Conservation (phyloP, 176 grass and related monocot genomes). For the Paspalum vaginatum region DNA sequence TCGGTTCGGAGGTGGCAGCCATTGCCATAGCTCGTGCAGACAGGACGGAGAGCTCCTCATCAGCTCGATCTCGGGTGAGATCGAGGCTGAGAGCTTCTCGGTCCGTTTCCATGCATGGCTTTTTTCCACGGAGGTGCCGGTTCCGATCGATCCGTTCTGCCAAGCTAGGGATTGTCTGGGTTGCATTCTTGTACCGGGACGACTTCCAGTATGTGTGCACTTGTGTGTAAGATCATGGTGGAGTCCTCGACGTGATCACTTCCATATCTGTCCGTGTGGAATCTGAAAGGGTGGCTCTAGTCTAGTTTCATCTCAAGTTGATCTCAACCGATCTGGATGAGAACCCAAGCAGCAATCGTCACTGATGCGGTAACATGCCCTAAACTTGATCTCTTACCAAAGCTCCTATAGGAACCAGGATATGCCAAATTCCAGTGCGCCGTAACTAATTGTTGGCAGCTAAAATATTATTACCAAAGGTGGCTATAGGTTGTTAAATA, state of each 20-base stretch:
- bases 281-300: not conserved
- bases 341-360: not conserved
- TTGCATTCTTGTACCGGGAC: not conserved
- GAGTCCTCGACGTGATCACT: constrained; percentile 26
- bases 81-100: not conserved
- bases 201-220: not conserved
- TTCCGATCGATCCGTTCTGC: not conserved
- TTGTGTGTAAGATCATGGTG: constrained; percentile 19
- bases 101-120: not conserved
- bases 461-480: too few relatives aligned
- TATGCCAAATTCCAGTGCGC: not conserved
- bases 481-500: too few relatives aligned
- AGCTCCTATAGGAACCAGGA: not conserved
- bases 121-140: not conserved
- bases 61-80: not conserved
- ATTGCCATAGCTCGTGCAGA: constrained; percentile 47
- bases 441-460: not conserved
- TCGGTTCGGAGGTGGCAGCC: not conserved
- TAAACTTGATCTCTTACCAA: not conserved
- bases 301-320: not conserved
- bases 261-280: not conserved
- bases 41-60: constrained; percentile 8
- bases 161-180: not conserved
- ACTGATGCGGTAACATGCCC: not conserved
- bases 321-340: not conserved